These are phyloP conservation scores for Orbilia javanica DNA, from an alignment of 2,329 filamentous ascomycete genomes.

Conservation along the genomic window DNA sequence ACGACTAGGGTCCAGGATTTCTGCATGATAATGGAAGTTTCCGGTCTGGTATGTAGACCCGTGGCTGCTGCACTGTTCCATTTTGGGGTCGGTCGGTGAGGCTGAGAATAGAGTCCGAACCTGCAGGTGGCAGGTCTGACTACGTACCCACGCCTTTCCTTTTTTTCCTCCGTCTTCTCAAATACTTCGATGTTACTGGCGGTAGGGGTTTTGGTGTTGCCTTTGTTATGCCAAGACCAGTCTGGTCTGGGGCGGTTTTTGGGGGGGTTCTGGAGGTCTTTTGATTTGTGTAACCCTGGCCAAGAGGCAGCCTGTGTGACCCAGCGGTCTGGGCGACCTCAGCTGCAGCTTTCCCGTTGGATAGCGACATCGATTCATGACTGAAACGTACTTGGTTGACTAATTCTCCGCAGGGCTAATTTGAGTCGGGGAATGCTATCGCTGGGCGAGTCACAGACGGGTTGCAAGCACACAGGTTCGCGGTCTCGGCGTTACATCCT, in stretches of 20 bases:
- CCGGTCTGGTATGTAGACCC: constrained; percentile 41
- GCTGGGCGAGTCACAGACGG: neutral
- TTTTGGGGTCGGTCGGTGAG: constrained; percentile 34
- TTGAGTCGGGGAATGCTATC: neutral
- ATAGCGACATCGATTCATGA: constrained; percentile 6
- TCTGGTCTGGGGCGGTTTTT: neutral
- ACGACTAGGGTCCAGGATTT: neutral
- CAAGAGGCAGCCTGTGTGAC: constrained; percentile 30
- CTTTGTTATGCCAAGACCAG: constrained; percentile 29
- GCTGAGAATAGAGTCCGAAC: constrained; percentile 35
- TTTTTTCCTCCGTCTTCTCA: constrained; percentile 10
- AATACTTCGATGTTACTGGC: constrained; percentile 25
- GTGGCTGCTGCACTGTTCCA: neutral
- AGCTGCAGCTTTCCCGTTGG: constrained; percentile 17
- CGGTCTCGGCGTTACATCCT: neutral
- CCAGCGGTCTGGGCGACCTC: constrained; percentile 11
- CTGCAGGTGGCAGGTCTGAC: constrained; percentile 18
- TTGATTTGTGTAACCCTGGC: constrained; percentile 35
- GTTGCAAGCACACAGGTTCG: neutral
- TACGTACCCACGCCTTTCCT: neutral
- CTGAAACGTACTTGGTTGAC: constrained; percentile 27
- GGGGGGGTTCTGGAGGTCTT: neutral
- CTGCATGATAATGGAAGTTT: constrained; percentile 19
- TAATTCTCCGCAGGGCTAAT: constrained; percentile 44
- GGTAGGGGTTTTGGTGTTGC: constrained; percentile 1